These are phyloP conservation scores for Sextonia rubra DNA, from an alignment of 164 flowering plant genomes.

Conservation along the genomic window DNA sequence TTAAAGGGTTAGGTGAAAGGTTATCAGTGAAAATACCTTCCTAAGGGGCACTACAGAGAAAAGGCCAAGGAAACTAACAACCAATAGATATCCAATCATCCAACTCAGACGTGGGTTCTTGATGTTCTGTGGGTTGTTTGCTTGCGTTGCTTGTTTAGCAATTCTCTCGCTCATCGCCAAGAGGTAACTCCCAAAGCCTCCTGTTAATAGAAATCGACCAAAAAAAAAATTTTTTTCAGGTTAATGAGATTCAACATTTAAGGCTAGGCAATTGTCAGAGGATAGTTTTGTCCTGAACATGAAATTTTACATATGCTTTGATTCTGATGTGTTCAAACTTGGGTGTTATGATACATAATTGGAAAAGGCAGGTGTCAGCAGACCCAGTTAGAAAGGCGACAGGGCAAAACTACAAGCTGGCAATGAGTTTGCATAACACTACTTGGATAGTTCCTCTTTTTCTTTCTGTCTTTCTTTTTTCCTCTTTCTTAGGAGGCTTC, in stretches of 20 bases:
- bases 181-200: conserved; percentile 53
- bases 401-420: too few relatives aligned
- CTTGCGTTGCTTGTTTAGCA: conserved; percentile 36
- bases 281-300: too few relatives aligned
- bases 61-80: conserved; percentile 50
- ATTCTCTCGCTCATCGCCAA: conserved; percentile 41
- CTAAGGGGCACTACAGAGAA: conserved; percentile 53
- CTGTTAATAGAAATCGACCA: conserved; percentile 18
- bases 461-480: too few relatives aligned
- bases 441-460: too few relatives aligned
- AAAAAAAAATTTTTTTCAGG: too few relatives aligned
- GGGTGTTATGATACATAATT: too few relatives aligned
- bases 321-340: too few relatives aligned
- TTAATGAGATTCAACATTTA: not conserved
- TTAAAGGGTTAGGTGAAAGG: not conserved
- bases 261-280: not conserved
- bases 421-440: too few relatives aligned
- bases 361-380: too few relatives aligned
- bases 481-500: too few relatives aligned
- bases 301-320: too few relatives aligned
- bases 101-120: conserved; percentile 41
- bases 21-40: conserved; percentile 23
- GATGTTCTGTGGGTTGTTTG: conserved; percentile 21
- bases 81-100: conserved; percentile 53
- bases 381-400: too few relatives aligned